Conservation (phyloP, 2,329 filamentous ascomycete species). For the Septoria linicola region DNA sequence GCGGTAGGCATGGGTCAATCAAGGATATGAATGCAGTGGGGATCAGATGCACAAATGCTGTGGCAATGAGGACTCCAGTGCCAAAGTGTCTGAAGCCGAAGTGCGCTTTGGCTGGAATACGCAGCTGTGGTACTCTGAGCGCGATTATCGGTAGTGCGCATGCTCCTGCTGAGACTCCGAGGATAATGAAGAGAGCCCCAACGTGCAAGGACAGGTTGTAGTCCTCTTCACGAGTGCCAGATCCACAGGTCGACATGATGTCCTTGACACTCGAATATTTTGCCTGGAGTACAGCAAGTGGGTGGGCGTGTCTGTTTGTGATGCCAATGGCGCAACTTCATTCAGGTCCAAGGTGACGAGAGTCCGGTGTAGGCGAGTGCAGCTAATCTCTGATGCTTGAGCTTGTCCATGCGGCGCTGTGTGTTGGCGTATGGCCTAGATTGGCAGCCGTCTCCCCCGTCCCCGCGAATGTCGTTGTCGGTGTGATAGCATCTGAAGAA, state of each 20-base stretch:
- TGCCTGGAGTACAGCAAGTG: neutral
- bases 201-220: constrained; percentile 58
- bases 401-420: neutral
- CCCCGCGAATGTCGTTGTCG: too few relatives aligned
- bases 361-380: neutral
- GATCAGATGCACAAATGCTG: constrained; percentile 57
- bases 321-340: constrained; percentile 2
- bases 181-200: constrained; percentile 54
- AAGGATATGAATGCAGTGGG: constrained; percentile 60
- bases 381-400: neutral
- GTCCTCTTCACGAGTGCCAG: constrained; percentile 40
- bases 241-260: constrained; percentile 47
- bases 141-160: constrained; percentile 62
- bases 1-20: constrained; percentile 64
- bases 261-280: neutral
- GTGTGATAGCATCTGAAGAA: too few relatives aligned
- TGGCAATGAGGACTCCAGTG: constrained; percentile 55
- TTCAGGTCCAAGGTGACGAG: constrained; percentile 1
- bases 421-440: neutral
- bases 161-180: constrained; percentile 54
- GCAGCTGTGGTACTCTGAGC: constrained; percentile 56
- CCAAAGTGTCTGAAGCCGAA: constrained; percentile 59
- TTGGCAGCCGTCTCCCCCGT: neutral
- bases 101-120: constrained; percentile 56
- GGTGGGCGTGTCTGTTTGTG: too few relatives aligned